Conservation (phyloP, 2,329 filamentous ascomycete genomes). For the Trichoderma atrobrunneum region DNA sequence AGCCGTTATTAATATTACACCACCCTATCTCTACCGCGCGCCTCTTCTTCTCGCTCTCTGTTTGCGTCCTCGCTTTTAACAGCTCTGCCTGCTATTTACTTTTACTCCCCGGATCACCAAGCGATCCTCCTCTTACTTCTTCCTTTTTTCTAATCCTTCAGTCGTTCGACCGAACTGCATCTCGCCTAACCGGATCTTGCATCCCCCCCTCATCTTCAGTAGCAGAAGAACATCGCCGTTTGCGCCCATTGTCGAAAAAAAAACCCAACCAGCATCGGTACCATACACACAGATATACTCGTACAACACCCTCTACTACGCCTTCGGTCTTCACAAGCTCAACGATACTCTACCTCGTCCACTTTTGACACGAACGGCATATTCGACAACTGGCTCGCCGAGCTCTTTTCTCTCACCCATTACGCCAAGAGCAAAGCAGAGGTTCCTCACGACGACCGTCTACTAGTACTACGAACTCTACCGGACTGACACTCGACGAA, state of each 20-base stretch:
- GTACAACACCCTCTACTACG: background rate
- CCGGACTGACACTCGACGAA: slow-evolving; percentile 8
- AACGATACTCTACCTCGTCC: background rate
- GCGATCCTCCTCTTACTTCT: background rate
- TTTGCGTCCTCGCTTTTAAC: slow-evolving; percentile 10
- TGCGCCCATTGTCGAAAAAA: background rate
- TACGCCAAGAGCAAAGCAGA: background rate
- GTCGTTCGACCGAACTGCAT: background rate
- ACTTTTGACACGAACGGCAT: background rate
- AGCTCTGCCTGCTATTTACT: background rate
- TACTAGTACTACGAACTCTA: background rate
- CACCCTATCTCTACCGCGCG: slow-evolving; percentile 5
- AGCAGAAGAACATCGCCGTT: background rate
- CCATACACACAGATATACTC: background rate
- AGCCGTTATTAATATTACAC: slow-evolving; percentile 18
- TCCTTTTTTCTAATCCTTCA: background rate
- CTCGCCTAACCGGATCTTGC: slow-evolving; percentile 3
- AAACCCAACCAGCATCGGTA: background rate
- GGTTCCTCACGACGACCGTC: background rate
- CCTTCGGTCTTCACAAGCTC: background rate
- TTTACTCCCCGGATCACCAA: background rate
- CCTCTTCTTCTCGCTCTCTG: background rate
- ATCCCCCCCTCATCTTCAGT: background rate
- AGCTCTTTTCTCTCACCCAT: background rate
- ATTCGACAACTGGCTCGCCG: background rate